Evolutionary conservation across 1,284 basidiomycete genomes (phyloP).

Genomic region (Cerrena zonata): DNA sequence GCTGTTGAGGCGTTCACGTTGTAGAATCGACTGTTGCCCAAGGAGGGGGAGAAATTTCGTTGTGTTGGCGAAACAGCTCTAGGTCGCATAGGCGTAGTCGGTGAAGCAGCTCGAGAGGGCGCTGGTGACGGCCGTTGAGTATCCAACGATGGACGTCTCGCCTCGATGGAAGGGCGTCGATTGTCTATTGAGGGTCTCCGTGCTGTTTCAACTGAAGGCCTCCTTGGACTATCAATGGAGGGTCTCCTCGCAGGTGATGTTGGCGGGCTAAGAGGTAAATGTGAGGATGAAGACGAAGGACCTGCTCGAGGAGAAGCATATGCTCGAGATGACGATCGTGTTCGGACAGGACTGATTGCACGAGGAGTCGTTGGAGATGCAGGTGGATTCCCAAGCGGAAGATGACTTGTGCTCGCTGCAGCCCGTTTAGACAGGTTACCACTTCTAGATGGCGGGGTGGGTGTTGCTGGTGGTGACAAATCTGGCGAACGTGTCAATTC

Average conservation of each 20-base stretch:
- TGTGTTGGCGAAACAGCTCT: constrained; percentile 36
- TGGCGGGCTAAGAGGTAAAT: constrained; percentile 31
- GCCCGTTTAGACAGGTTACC: constrained; percentile 28
- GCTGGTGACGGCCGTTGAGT: constrained; percentile 16
- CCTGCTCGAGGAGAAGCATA: constrained; percentile 28
- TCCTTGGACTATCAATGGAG: constrained; percentile 7
- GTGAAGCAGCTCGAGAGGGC: constrained; percentile 23
- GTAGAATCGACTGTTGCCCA: constrained; percentile 34
- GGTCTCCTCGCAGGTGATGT: constrained; percentile 10
- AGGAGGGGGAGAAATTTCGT: constrained; percentile 40
- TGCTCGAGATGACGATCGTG: constrained; percentile 29
- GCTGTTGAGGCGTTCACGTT: constrained; percentile 44
- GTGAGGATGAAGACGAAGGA: constrained; percentile 33
- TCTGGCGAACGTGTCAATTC: constrained; percentile 23
- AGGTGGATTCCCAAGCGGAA: constrained; percentile 32
- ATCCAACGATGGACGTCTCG: constrained; percentile 14
- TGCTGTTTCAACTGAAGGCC: constrained; percentile 9
- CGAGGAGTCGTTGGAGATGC: constrained; percentile 32
- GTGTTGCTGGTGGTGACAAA: constrained; percentile 34
- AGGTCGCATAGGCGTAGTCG: constrained; percentile 22
- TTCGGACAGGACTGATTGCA: constrained; percentile 37
- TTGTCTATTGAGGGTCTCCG: constrained; percentile 12
- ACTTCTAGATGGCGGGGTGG: constrained; percentile 26
- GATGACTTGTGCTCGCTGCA: constrained; percentile 35
- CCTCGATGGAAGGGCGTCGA: constrained; percentile 14